phyloP scores from a whole-genome alignment of 768 basidiomycete species.

The Lactarius deliciosus region DNA sequence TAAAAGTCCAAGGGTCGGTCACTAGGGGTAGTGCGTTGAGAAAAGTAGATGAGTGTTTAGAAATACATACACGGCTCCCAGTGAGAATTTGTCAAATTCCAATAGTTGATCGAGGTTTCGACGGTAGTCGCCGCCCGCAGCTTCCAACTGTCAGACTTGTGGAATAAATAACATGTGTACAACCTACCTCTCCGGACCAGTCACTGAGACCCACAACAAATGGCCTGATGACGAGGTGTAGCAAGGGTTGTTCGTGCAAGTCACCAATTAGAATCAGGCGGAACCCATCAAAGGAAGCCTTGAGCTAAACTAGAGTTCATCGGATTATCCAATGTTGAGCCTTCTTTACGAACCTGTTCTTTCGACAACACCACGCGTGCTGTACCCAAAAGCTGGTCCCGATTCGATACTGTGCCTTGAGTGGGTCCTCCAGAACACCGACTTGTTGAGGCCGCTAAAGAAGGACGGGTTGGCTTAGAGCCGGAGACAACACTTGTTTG shows the following conservation, averaged over 20 bases:
- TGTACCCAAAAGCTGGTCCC: conserved; percentile 32
- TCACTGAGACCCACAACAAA: conserved; percentile 83
- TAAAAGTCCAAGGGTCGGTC: conserved; percentile 95
- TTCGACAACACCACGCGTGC: conserved; percentile 63
- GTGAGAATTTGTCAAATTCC: conserved; percentile 96
- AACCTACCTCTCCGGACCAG: conserved; percentile 86
- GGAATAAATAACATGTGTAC: background rate
- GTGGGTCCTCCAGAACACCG: conserved; percentile 16
- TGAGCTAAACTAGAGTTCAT: conserved; percentile 51
- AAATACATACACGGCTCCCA: conserved; percentile 83
- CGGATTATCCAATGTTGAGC: background rate
- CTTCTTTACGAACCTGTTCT: conserved; percentile 62
- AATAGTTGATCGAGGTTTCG: conserved; percentile 85
- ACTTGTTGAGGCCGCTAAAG: conserved; percentile 20
- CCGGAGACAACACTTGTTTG: conserved; percentile 34
- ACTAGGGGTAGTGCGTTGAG: conserved; percentile 45
- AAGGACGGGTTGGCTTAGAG: conserved; percentile 25
- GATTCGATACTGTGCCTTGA: background rate
- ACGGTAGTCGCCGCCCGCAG: conserved; percentile 81
- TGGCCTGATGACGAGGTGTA: conserved; percentile 84
- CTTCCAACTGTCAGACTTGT: conserved; percentile 42
- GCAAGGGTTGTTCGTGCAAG: conserved; percentile 89
- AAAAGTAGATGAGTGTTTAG: background rate
- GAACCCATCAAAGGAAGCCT: conserved; percentile 86
- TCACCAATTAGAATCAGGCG: conserved; percentile 93